Evolutionary conservation across 2,329 filamentous ascomycete species (phyloP).

Genomic region (Penicillium brevicompactum): DNA sequence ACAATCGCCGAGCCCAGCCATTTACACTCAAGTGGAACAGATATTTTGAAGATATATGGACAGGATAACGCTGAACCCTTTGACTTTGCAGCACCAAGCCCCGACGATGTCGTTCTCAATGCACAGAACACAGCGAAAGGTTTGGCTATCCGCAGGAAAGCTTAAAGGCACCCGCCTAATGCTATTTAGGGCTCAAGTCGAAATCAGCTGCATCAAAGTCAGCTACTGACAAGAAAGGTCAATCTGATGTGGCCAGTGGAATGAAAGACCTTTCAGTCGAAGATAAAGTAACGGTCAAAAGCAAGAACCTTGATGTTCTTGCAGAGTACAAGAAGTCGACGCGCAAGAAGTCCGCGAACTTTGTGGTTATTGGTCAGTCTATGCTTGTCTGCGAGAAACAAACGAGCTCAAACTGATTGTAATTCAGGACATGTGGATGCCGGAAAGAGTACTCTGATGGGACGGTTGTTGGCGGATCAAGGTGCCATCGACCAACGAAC

Average conservation of each 20-base stretch:
- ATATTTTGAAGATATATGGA: conserved; percentile 42
- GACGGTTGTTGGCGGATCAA: conserved; percentile 84
- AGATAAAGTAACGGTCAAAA: conserved; percentile 57
- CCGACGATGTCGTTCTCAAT: conserved; percentile 83
- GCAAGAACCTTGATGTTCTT: conserved; percentile 82
- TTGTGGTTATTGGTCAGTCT: conserved; percentile 80
- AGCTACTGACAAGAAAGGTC: conserved; percentile 43
- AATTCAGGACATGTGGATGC: conserved; percentile 86
- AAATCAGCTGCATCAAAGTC: conserved; percentile 45
- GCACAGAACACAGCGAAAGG: conserved; percentile 78
- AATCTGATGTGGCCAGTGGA: conserved; percentile 49
- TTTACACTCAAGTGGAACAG: conserved; percentile 33
- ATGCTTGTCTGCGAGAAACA: background rate
- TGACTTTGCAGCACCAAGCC: conserved; percentile 81
- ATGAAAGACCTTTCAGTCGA: conserved; percentile 53
- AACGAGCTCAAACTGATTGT: conserved; percentile 21
- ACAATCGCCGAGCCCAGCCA: conserved; percentile 37
- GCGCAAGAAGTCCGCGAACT: conserved; percentile 80
- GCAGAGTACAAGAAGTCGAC: conserved; percentile 75
- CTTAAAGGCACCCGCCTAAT: conserved; percentile 40
- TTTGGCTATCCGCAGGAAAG: conserved; percentile 57
- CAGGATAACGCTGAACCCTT: conserved; percentile 47
- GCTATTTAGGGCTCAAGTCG: conserved; percentile 47
- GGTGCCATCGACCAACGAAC: conserved; percentile 86
- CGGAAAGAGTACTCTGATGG: conserved; percentile 97